Evolutionary conservation across 108 stramenopile species (phyloP).

Genomic region (Bacterosira constricta): DNA sequence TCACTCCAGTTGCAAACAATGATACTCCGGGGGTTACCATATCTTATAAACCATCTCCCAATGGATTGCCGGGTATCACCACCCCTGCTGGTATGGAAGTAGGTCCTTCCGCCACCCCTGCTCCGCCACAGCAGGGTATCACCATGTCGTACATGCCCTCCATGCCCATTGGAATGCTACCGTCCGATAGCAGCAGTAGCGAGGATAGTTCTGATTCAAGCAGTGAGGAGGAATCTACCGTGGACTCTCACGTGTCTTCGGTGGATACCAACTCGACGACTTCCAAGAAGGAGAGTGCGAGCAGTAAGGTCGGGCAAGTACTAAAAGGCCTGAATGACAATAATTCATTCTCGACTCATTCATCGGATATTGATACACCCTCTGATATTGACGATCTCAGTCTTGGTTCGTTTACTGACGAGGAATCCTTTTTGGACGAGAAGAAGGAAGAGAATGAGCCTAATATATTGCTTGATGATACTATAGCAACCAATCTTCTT

Average conservation of each 20-base stretch:
- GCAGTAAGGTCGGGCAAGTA: too few species aligned
- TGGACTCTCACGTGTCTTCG: constrained; percentile 30
- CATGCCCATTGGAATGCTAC: neutral
- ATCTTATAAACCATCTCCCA: too few species aligned
- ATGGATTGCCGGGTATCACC: neutral
- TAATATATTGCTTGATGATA: neutral
- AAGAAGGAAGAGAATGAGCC: neutral
- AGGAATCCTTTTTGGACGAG: constrained; percentile 15
- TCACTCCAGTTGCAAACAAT: too few species aligned
- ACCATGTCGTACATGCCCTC: neutral
- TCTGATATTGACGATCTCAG: constrained; percentile 43
- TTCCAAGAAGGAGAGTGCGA: neutral
- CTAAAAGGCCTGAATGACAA: too few species aligned
- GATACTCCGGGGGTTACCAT: too few species aligned
- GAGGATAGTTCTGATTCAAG: neutral
- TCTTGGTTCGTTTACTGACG: constrained; percentile 44
- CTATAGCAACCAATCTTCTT: neutral
- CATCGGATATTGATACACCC: constrained; percentile 50
- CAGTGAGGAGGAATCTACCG: constrained; percentile 29
- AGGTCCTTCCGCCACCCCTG: neutral
- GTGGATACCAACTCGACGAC: neutral
- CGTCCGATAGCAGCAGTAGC: neutral
- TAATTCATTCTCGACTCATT: constrained; percentile 24
- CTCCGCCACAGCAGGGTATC: neutral
- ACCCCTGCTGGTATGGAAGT: constrained; percentile 19